Evolutionary conservation across 257 asterid species (phyloP), one percentile per base, ranked within the genome.

Genomic region (Apocynum venetum): DNA sequence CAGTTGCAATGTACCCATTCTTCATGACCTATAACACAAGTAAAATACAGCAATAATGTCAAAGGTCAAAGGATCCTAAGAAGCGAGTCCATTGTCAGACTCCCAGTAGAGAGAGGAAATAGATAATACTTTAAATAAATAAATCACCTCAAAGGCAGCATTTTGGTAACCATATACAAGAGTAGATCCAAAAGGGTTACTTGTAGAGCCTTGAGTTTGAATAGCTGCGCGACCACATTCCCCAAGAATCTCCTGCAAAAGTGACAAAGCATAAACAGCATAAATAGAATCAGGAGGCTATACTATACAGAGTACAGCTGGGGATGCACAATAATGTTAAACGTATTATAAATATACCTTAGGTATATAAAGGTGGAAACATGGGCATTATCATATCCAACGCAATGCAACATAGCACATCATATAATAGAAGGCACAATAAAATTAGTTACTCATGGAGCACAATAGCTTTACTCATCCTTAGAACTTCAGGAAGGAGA

Each of bases 141-240:
- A 64, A 55, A 55, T 82, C 79, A 92, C 97, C 97, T 92, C 96
- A 59, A 92, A 88, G 75, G 97, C 96, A 76, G 86, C 80, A 80
- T 92, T 86, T 70, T 85, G 97, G 81, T 91, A 92, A 46, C 96
- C 97, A 87, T 91, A 92, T 8, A 92, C 97, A 78, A 89, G 86
- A 63, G 97, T 92, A 71, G 96, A 87, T 75, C 97, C 97, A 80
- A 92, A 92, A 17, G 94, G 97, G 78, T 92, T 90, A 80, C 89
- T 88, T 19, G 90, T 78, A 64, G 95, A 92, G 78, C 97, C 97
- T 76, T 91, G 97, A 49, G 96, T 89, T 83, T 90, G 96, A 46
- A 92, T 88, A 77, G 96, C 96, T 47, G 96, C 93, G 80, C 88
- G 90, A 53, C 97, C 96, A 77, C 89, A 84, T 76, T 92, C 92